Percentiles rank a stretch among this genome's conserved stretches.
These are phyloP conservation scores for Lepiota venenata DNA, from an alignment of 768 basidiomycete species.

Conservation along the genomic window DNA sequence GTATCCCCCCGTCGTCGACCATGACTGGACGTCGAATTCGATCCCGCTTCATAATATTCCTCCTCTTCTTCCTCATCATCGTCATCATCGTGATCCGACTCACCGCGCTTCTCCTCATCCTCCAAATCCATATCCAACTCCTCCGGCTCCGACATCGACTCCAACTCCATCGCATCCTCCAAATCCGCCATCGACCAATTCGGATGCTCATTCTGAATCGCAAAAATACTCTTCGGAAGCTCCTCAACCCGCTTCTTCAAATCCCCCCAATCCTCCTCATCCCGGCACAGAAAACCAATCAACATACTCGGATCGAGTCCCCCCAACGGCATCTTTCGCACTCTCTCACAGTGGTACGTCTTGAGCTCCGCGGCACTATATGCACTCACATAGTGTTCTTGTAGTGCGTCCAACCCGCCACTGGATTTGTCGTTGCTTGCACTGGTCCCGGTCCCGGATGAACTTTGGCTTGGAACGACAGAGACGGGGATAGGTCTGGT, in stretches of 20 bases:
- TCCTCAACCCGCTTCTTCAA: slow-evolving; percentile 67
- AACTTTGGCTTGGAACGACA: slow-evolving; percentile 2
- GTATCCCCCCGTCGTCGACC: slow-evolving; percentile 22
- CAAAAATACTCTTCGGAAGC: slow-evolving; percentile 73
- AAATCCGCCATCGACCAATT: slow-evolving; percentile 68
- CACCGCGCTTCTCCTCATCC: slow-evolving; percentile 30
- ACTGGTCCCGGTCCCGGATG: background rate
- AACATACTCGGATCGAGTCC: slow-evolving; percentile 97
- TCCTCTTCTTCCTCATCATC: slow-evolving; percentile 6
- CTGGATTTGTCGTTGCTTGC: background rate
- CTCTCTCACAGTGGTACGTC: slow-evolving; percentile 96
- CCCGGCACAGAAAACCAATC: slow-evolving; percentile 83
- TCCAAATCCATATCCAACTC: slow-evolving; percentile 54
- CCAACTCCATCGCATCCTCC: slow-evolving; percentile 75
- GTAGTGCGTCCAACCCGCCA: slow-evolving; percentile 39
- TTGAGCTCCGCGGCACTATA: slow-evolving; percentile 72
- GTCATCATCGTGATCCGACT: too few relatives aligned
- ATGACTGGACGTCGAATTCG: slow-evolving; percentile 40
- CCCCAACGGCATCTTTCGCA: slow-evolving; percentile 90
- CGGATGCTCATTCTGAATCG: slow-evolving; percentile 85
- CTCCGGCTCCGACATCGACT: slow-evolving; percentile 80
- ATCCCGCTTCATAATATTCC: slow-evolving; percentile 19
- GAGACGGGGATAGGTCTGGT: slow-evolving; percentile 3
- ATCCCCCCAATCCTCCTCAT: slow-evolving; percentile 85
- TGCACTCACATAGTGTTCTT: slow-evolving; percentile 66